Percentiles rank a stretch among this genome's conserved stretches.
Evolutionary conservation across 75 land plant species (phyloP).

Genomic region (Pinus tabuliformis): DNA sequence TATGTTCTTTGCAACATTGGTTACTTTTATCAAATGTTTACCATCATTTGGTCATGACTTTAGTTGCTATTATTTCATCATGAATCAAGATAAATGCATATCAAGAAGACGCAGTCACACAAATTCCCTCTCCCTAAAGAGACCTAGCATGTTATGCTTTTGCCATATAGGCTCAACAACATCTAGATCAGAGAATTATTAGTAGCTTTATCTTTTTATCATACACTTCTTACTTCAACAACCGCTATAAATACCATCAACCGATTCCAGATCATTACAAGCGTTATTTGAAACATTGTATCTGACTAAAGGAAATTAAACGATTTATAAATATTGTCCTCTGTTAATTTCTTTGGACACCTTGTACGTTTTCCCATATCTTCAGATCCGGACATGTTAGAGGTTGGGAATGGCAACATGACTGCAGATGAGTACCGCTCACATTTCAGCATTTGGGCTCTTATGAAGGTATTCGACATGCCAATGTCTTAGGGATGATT

Average conservation of each 20-base stretch:
- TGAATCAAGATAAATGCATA: no score
- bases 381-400: slow-evolving; percentile 95
- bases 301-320: not conserved
- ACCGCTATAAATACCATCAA: no score
- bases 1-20: no score
- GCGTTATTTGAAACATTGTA: not conserved
- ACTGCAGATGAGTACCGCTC: slow-evolving; percentile 68
- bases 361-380: not conserved
- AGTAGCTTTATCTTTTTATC: no score
- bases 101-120: no score
- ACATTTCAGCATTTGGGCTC: slow-evolving; percentile 93
- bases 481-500: not conserved
- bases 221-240: no score
- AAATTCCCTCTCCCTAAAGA: no score
- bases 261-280: not conserved
- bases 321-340: no score
- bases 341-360: not conserved
- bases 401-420: slow-evolving; percentile 98
- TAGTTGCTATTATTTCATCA: not conserved
- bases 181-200: no score
- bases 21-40: not conserved
- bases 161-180: no score
- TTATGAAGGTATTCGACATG: slow-evolving; percentile 59
- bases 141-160: no score
- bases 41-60: not conserved